phyloP scores from a whole-genome alignment of 345 rosid genomes.

The Ceriops tagal region DNA sequence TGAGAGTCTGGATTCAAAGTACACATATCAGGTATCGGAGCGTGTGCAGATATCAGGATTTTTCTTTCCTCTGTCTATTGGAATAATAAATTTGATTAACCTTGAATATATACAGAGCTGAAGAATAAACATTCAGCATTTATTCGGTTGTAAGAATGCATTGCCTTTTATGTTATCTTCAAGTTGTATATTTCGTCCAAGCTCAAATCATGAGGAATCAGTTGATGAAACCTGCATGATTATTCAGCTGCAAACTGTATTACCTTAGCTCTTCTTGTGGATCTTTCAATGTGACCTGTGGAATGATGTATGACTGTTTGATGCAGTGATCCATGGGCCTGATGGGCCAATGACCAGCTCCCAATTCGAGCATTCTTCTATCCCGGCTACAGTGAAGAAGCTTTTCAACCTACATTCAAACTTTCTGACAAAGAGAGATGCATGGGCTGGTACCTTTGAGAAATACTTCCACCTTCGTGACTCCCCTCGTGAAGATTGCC shows the following conservation, averaged over 20 bases:
- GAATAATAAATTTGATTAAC: too few species aligned
- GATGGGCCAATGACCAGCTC: conserved; percentile 77
- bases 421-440: conserved; percentile 95
- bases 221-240: too few species aligned
- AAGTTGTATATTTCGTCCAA: too few species aligned
- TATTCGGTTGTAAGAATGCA: too few species aligned
- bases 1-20: too few species aligned
- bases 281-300: background rate
- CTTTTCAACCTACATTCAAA: conserved; percentile 84
- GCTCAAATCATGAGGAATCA: too few species aligned
- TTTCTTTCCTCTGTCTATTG: too few species aligned
- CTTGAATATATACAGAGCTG: too few species aligned
- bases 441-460: conserved; percentile 98
- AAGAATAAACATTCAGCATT: too few species aligned
- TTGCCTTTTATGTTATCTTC: too few species aligned
- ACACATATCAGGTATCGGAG: too few species aligned
- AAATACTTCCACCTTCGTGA: conserved; percentile 60
- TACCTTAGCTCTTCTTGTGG: background rate
- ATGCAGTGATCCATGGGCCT: conserved; percentile 82
- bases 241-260: background rate
- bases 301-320: conserved; percentile 8
- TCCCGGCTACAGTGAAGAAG: conserved; percentile 95
- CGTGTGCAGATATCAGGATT: too few species aligned
- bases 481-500: conserved; percentile 91
- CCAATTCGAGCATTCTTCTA: conserved; percentile 88